Evolutionary conservation across 1,284 basidiomycete species (phyloP).

Genomic region (Pseudozyma sp.): DNA sequence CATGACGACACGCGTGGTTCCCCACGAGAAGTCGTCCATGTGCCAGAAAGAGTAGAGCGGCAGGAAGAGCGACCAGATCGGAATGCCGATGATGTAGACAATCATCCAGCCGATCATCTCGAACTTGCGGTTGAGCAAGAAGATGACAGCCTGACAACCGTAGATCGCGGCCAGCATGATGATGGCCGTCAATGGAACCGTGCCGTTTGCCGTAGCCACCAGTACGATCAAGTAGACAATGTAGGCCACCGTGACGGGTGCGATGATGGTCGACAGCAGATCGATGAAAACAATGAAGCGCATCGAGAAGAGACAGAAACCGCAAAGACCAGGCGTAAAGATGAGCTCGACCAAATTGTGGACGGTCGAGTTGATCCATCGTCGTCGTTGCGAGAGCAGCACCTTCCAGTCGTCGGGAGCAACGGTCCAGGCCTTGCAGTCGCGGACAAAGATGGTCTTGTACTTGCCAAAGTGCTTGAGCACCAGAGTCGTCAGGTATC

Average conservation of each 20-base stretch:
- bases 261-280: conserved; percentile 79
- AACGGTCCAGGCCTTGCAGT: conserved; percentile 79
- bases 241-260: conserved; percentile 87
- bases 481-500: conserved; percentile 93
- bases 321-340: conserved; percentile 91
- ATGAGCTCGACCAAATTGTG: conserved; percentile 95
- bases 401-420: conserved; percentile 84
- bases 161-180: conserved; percentile 94
- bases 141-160: conserved; percentile 73
- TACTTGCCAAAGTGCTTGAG: conserved; percentile 75
- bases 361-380: conserved; percentile 99
- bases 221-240: conserved; percentile 72
- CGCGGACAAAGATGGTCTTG: conserved; percentile 93
- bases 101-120: conserved; percentile 68
- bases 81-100: conserved; percentile 77
- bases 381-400: conserved; percentile 93
- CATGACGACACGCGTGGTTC: conserved; percentile 89
- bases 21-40: conserved; percentile 98
- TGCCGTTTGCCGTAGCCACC: conserved; percentile 55
- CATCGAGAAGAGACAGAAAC: conserved; percentile 94
- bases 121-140: conserved; percentile 68
- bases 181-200: conserved; percentile 75
- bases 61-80: conserved; percentile 89
- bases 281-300: conserved; percentile 97
- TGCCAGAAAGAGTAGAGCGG: conserved; percentile 98